Base-by-base conservation (phyloP, 208 protist species). In the Acanthamoeba royreba region DNA sequence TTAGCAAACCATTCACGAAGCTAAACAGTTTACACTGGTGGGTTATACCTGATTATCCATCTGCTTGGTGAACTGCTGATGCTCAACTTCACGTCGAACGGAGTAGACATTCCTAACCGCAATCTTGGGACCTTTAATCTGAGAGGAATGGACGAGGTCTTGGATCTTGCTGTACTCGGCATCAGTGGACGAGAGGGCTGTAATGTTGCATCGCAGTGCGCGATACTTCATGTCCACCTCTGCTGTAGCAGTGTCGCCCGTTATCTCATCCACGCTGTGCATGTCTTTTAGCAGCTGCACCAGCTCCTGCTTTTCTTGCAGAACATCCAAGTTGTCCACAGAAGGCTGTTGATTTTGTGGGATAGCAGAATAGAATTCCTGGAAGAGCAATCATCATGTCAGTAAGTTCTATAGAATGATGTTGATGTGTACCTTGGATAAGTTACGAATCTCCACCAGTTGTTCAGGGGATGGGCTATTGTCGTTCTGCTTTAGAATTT, bases 201-300 rank as follows among this genome's bases (percentile, higher is more conserved):
- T 31, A 17, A 95, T 95, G 35, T 91, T 33, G 85, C 94, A 95
- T 22, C 55, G 33, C 53, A 95, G 79, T 0, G 94, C 87, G 38
- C 77, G 35, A 47, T 95, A 95, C 45, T 95, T 88, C 87, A 95
- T 93, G 49, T 93, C 94, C 8, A 93, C 22, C 40, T 92, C 88
- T 35, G 45, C 61, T 1, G 38, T 90, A 7, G 58, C 7, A 22
- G 45, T 49, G 31, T 87, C 77, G 19, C 77, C 77, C 15, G 77
- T 87, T 11, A 87, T 87, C 19, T 87, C 77, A 35, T 87, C 77
- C 77, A 87, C 77, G 15, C 74, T 93, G 25, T 93, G 42, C 77
- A 87, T 87, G 31, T 87, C 77, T 35, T 87, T 87, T 2, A 87
- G 42, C 42, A 87, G 47, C 77, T 87, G 77, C 9, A 87, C 43